phyloP scores from a whole-genome alignment of 495 filamentous ascomycete genomes.

The Xylaria nigripes region DNA sequence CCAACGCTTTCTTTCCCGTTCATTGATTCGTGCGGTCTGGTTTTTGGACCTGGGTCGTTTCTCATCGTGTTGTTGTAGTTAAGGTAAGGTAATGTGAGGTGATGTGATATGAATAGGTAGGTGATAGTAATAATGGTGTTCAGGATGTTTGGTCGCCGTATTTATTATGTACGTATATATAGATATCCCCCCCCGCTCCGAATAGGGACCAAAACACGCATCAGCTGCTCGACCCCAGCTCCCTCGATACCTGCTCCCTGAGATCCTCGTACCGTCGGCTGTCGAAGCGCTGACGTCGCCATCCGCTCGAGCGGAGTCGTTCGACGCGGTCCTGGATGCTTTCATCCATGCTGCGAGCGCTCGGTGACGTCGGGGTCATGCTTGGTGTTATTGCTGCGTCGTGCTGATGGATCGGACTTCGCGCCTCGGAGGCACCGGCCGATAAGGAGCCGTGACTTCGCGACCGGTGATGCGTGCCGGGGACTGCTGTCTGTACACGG shows the following conservation, averaged over 20 bases:
- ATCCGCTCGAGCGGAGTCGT: conserved; percentile 36
- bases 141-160: no score
- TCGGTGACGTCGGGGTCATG: conserved; percentile 9
- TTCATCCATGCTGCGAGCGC: neutral
- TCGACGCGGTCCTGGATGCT: conserved; percentile 34
- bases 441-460: neutral
- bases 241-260: conserved; percentile 36
- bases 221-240: neutral
- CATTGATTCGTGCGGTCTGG: no score
- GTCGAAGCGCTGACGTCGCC: conserved; percentile 45
- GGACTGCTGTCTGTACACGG: neutral
- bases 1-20: no score
- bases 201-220: neutral
- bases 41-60: no score
- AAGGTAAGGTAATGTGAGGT: no score
- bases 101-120: no score
- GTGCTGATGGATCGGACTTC: neutral
- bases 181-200: neutral
- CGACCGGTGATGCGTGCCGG: neutral
- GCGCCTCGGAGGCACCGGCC: neutral
- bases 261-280: conserved; percentile 38
- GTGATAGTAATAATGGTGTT: no score
- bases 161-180: no score
- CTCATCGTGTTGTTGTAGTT: no score
- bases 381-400: neutral